Conservation (phyloP, 768 basidiomycete genomes). For the Tremella mesenterica region DNA sequence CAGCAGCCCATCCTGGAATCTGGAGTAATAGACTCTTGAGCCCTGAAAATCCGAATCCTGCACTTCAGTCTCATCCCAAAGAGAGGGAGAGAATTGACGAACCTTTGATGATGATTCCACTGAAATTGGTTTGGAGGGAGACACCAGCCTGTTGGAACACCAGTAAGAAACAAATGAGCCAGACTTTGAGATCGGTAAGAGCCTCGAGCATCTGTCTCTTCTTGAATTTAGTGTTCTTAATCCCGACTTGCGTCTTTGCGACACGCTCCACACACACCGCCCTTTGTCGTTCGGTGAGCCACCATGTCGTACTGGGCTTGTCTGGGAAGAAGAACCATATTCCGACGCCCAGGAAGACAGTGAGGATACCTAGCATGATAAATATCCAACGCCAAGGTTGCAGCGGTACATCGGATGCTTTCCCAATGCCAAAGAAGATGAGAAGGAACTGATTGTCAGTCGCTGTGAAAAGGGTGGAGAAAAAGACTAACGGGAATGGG, state of each 20-base stretch:
- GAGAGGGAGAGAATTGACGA: not conserved
- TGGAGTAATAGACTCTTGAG: not conserved
- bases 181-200: conserved; percentile 25
- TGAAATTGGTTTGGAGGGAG: not conserved
- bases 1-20: not conserved
- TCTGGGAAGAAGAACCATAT: not conserved
- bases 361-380: not conserved
- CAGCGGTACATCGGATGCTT: not conserved
- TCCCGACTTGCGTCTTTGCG: not conserved
- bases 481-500: too few relatives aligned
- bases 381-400: not conserved
- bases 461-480: too few relatives aligned
- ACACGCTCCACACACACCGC: not conserved
- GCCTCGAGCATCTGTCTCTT: conserved; percentile 22
- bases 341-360: not conserved
- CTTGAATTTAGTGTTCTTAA: conserved; percentile 6
- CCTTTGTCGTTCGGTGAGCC: not conserved
- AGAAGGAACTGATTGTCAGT: too few relatives aligned
- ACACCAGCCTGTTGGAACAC: conserved; percentile 1
- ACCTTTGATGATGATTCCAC: not conserved
- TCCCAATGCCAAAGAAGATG: not conserved
- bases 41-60: not conserved
- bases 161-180: conserved; percentile 10
- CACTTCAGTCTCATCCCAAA: not conserved
- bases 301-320: not conserved